Evolutionary conservation across 768 basidiomycete genomes (phyloP), one percentile per base, ranked within the genome.

Genomic region (Scleroderma citrinum): DNA sequence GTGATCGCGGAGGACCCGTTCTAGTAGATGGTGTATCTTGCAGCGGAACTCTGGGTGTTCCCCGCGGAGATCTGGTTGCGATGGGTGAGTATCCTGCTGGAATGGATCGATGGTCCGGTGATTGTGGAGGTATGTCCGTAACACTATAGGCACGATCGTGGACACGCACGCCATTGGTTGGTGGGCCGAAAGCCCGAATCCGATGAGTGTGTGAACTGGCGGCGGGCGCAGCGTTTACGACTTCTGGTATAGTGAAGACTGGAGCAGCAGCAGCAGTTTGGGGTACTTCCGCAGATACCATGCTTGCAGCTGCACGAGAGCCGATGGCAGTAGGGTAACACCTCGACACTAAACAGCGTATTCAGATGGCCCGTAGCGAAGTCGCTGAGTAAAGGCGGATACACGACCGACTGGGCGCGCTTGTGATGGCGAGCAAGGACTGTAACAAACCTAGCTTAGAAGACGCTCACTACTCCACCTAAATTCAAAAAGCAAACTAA

Each of bases 1-100:
- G 69, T 0, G 86, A 85, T 35, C 86, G 76, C 4, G 86, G 87
- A 29, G 85, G 84, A 12, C 86, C 87, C 4, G 85, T 87, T 45
- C 86, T 73, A 43, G 71, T 69, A 6, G 83, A 78, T 21, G 87
- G 86, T 0, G 83, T 81, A 43, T 63, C 55, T 30, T 54, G 64
- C 2, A 55, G 39, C 19, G 55, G 34, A 14, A 47, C 11, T 4
- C 46, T 17, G 32, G 54, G 47, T 23, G 47, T 45, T 17, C 26
- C 34, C 10, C 24, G 30, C 1, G 53, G 46, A 13, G 50, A 47
- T 10, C 46, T 54, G 52, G 12, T 24, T 13, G 47, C 55, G n/a
- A 20, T 30, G 38, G 46, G 39, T 29, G 54, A 47, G 38, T 55
- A 54, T n/a, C 50, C 44, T 47, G 55, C 52, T 24, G 59, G 46